Percentiles rank a stretch among this genome's conserved stretches.
These are phyloP conservation scores for Sporothrix brunneoviolacea DNA, from an alignment of 2,329 filamentous ascomycete species.

Conservation along the genomic window DNA sequence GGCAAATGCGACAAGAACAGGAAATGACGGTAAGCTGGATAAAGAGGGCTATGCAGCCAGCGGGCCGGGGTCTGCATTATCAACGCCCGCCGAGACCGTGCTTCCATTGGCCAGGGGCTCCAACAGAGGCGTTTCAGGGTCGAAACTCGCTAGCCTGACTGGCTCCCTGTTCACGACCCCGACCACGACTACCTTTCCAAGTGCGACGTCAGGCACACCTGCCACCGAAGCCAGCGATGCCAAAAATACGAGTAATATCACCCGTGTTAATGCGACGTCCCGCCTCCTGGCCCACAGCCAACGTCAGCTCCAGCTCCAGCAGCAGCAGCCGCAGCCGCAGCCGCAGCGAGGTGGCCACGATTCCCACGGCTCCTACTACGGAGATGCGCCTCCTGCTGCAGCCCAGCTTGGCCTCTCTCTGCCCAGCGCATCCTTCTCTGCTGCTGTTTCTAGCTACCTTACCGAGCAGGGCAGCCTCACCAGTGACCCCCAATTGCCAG, in stretches of 20 bases:
- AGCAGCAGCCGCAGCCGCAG: not conserved
- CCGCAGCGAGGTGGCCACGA: slow-evolving; percentile 16
- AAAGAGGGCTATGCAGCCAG: slow-evolving; percentile 23
- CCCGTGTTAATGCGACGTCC: slow-evolving; percentile 31
- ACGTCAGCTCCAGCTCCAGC: slow-evolving; percentile 15
- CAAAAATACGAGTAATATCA: slow-evolving; percentile 25
- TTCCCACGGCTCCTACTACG: not conserved
- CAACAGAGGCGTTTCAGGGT: slow-evolving; percentile 39
- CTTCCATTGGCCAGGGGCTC: slow-evolving; percentile 32
- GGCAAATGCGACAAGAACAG: slow-evolving; percentile 8
- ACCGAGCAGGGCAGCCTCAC: not conserved
- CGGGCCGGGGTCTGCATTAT: slow-evolving; percentile 28
- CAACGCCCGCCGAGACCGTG: slow-evolving; percentile 27
- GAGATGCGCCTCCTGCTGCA: slow-evolving; percentile 1
- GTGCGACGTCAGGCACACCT: slow-evolving; percentile 28
- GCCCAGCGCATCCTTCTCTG: slow-evolving; percentile 13
- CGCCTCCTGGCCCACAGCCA: slow-evolving; percentile 8
- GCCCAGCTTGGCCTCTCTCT: slow-evolving; percentile 8
- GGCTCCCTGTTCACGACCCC: slow-evolving; percentile 18
- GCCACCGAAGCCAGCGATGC: slow-evolving; percentile 1
- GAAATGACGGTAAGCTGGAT: slow-evolving; percentile 15
- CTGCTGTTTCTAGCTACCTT: slow-evolving; percentile 5
- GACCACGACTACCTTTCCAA: slow-evolving; percentile 30
- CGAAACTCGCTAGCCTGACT: slow-evolving; percentile 30
- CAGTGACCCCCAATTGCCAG: slow-evolving; percentile 9